Evolutionary conservation across 129 eudicot species (phyloP), one percentile per base, ranked within the genome.

Genomic region (Saposhnikovia divaricata): DNA sequence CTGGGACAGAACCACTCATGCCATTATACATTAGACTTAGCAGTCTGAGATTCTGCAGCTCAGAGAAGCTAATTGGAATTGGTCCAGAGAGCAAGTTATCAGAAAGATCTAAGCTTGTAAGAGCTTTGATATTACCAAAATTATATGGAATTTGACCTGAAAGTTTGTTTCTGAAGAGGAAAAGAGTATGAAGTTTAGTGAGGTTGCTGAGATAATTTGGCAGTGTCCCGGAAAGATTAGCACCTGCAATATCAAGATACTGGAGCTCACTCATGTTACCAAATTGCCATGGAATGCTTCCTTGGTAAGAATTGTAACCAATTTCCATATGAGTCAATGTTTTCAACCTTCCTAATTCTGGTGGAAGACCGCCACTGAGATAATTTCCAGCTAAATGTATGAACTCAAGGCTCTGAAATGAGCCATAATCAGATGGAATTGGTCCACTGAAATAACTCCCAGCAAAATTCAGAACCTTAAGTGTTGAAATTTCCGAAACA

Each of bases 201-300:
- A 95, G 84, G 19, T 92, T 92, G 76, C 93, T 85, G 65, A 92
- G 82, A 11, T 87, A 80, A 21, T 59, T 76, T 25, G 99, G 97
- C 28, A 95, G 86, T 75, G 84, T n/a, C 45, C 99, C 99, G 16
- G 96, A 90, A 19, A 95, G 87, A 69, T 90, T 91, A 27, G 97
- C 96, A 81, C 87, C 96, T 48, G 97, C 97, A 84, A 95, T 90
- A 81, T 95, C 99, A 81, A 95, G 99, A 87, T 95, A 95, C 74
- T 74, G 83, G 76, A 95, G 92, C 82, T 84, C 87, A 84, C 90
- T 87, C 97, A 95, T 86, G 79, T 95, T 92, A 14, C 97, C 96
- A 81, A 92, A 84, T 82, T 95, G 86, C 97, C 92, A 87, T 48
- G 99, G 99, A 55, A 95, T 86, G 70, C 82, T 78, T 16, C 97